Conservation (phyloP, 2,329 filamentous ascomycete genomes). For the Capronia coronata region DNA sequence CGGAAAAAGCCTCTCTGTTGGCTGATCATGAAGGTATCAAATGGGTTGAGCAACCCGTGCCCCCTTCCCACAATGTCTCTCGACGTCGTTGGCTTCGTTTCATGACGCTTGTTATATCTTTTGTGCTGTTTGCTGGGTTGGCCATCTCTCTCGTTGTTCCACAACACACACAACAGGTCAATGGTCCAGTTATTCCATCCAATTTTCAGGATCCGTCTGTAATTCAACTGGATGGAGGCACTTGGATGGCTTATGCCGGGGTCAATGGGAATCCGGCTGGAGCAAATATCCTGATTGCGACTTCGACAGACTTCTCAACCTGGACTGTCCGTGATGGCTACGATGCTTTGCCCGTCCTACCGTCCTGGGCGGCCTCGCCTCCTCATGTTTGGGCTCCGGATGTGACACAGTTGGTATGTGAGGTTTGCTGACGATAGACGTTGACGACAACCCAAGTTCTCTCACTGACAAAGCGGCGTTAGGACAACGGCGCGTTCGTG, state of each 20-base stretch:
- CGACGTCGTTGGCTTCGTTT: slow-evolving; percentile 5
- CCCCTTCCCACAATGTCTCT: background rate
- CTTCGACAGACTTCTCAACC: too few relatives aligned
- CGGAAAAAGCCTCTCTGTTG: slow-evolving; percentile 7
- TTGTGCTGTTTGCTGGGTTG: slow-evolving; percentile 15
- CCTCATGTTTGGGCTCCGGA: too few relatives aligned
- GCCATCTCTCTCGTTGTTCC: slow-evolving; percentile 12
- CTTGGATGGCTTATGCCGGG: slow-evolving; percentile 51
- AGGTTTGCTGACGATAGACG: too few relatives aligned
- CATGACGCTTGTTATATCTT: slow-evolving; percentile 9
- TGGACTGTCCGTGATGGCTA: slow-evolving; percentile 46
- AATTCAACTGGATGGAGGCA: slow-evolving; percentile 40
- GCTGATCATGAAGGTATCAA: slow-evolving; percentile 10
- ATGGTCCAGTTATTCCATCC: slow-evolving; percentile 25
- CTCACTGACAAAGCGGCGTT: too few relatives aligned
- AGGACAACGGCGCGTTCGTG: too few relatives aligned
- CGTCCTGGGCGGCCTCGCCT: too few relatives aligned
- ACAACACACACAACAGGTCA: slow-evolving; percentile 11
- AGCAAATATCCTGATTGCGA: slow-evolving; percentile 52
- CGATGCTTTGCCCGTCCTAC: slow-evolving; percentile 30
- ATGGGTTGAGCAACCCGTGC: slow-evolving; percentile 8
- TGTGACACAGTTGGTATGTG: too few relatives aligned
- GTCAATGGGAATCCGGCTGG: slow-evolving; percentile 31
- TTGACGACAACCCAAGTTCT: too few relatives aligned
- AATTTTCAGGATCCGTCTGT: slow-evolving; percentile 54